Percentiles rank a stretch among this genome's conserved stretches.
Conservation (phyloP, 257 asterid species). For the Ballota nigra region DNA sequence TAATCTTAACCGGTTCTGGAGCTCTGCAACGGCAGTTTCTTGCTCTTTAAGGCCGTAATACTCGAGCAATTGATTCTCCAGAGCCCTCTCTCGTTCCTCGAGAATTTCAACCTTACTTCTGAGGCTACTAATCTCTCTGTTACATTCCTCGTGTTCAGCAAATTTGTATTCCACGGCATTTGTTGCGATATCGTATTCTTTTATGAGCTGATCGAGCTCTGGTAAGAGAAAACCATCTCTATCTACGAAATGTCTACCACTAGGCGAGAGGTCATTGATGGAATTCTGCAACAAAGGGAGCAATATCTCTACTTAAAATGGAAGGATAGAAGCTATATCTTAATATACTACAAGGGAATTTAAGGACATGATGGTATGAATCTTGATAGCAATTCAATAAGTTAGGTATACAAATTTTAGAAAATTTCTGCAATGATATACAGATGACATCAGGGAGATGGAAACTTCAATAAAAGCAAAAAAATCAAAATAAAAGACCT, state of each 20-base stretch:
- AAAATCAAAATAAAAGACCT: neutral
- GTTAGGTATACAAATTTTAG: neutral
- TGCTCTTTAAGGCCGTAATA: constrained; percentile 90
- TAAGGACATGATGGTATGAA: neutral
- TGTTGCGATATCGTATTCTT: constrained; percentile 34
- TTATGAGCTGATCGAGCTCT: constrained; percentile 49
- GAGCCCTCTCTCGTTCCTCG: constrained; percentile 62
- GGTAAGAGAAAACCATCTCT: constrained; percentile 45
- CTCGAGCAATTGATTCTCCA: constrained; percentile 76
- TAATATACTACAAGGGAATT: neutral
- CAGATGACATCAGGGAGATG: neutral
- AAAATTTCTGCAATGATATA: neutral
- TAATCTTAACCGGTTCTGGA: constrained; percentile 62
- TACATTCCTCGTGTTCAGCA: constrained; percentile 32
- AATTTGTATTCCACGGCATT: constrained; percentile 26
- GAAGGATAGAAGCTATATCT: neutral
- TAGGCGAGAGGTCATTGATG: constrained; percentile 27
- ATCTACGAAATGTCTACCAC: constrained; percentile 34
- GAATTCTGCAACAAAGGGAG: constrained; percentile 39
- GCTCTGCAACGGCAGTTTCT: constrained; percentile 71
- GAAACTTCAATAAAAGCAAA: neutral
- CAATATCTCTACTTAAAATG: neutral
- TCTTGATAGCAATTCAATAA: neutral
- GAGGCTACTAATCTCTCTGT: constrained; percentile 53
- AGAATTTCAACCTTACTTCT: constrained; percentile 51